Evolutionary conservation across 2,329 filamentous ascomycete species (phyloP).

Genomic region (Venturia carpophila): DNA sequence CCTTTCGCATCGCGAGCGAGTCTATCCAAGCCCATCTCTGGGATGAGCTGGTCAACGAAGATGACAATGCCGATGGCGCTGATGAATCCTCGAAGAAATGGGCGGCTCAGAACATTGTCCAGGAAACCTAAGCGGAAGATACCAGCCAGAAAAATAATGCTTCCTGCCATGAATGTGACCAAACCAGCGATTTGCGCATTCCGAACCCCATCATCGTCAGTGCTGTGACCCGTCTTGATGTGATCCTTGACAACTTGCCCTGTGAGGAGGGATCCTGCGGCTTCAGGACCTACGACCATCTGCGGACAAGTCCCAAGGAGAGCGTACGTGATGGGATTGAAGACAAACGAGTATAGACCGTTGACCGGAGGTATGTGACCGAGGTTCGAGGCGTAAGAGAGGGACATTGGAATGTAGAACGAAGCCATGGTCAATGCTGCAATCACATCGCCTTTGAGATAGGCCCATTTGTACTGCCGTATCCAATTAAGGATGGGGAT

Average conservation of each 20-base stretch:
- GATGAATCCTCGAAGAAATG: constrained; percentile 91
- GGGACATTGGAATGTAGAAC: constrained; percentile 94
- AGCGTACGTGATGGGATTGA: constrained; percentile 86
- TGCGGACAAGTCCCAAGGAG: constrained; percentile 84
- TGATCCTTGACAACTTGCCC: constrained; percentile 76
- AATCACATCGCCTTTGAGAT: constrained; percentile 76
- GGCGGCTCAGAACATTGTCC: constrained; percentile 86
- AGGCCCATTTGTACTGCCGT: constrained; percentile 72
- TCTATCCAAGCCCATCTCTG: constrained; percentile 70
- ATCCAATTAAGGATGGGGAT: constrained; percentile 89
- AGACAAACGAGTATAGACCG: constrained; percentile 87
- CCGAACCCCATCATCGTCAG: constrained; percentile 58
- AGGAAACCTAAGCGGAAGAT: constrained; percentile 81
- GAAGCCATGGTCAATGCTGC: constrained; percentile 94
- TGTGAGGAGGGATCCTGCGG: constrained; percentile 82
- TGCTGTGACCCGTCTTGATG: constrained; percentile 59
- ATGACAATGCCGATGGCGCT: constrained; percentile 96
- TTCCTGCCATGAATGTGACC: constrained; percentile 78
- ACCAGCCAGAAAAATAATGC: constrained; percentile 81
- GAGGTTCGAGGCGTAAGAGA: constrained; percentile 87
- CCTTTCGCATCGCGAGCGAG: constrained; percentile 53
- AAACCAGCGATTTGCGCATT: constrained; percentile 83
- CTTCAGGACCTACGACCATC: constrained; percentile 92
- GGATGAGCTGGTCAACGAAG: constrained; percentile 86
- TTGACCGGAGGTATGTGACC: constrained; percentile 90